Base-by-base conservation (phyloP, 495 filamentous ascomycete species). In the Aspergillus ostianus region DNA sequence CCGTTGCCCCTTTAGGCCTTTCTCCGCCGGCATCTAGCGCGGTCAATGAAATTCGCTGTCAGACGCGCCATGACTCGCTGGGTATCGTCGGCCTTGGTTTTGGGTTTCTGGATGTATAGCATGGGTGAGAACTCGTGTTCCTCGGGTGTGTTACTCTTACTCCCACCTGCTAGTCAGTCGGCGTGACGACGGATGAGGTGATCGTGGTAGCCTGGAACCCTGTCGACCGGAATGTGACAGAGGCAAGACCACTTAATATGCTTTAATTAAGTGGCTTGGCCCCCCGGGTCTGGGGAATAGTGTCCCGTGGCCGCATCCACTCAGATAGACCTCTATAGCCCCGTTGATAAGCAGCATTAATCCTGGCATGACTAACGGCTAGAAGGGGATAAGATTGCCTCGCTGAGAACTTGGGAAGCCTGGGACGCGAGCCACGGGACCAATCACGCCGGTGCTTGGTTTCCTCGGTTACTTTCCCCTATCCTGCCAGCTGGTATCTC, bases 1-100 rank as follows among this genome's bases (percentile, higher is more conserved):
- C 57, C 51, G 20, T 59, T 59, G 49, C 57, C 44, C 32, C 49
- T 44, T 53, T 44, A 10, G 50, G 50, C 41, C n/a, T 20, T 59
- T 21, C 13, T 53, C 57, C 57, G 49, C 57, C 45, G 41, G 53
- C 19, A 49, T 52, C 9, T 6, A 27, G 21, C 27, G 26, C 6
- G 1, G 3, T 12, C 15, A 13, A 13, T 7, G 47, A 2, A 17
- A 4, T 41, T 26, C 47, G 0, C 21, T 9, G 23, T 52, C 50
- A 52, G 50, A 52, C 50, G 6, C 17, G 50, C n/a, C 23, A 52
- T 41, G 36, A 41, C 36, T 41, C 36, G 36, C 36, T 41, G 36
- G 36, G 36, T 41, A 41, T 41, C 36, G 36, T 41, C 36, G 36
- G 36, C 36, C 36, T 41, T 41, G 36, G 36, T 32, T 10, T 8